Conservation (phyloP, 2,329 filamentous ascomycete genomes). For the Penicillium sclerotigenum region DNA sequence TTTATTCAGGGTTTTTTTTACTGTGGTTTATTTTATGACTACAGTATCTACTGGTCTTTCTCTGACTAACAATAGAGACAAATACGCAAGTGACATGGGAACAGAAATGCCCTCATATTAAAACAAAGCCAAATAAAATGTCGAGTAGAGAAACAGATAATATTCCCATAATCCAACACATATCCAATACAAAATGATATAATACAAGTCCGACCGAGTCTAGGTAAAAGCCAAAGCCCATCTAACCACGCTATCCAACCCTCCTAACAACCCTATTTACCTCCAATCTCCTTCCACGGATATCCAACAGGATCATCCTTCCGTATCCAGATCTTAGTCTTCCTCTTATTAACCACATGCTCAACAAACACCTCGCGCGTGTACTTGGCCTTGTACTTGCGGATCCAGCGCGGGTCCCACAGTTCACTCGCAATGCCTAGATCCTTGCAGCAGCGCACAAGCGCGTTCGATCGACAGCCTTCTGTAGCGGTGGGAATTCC, state of each 20-base stretch:
- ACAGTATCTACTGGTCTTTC: neutral
- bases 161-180: neutral
- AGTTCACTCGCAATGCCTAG: constrained; percentile 90
- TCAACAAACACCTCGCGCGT: constrained; percentile 85
- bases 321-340: constrained; percentile 78
- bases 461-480: constrained; percentile 94
- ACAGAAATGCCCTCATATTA: no score
- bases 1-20: neutral
- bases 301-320: constrained; percentile 74
- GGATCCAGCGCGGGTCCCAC: constrained; percentile 92
- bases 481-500: constrained; percentile 91
- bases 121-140: no score
- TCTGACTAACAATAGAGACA: neutral
- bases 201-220: neutral
- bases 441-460: constrained; percentile 99
- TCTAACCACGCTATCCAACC: neutral
- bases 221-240: neutral
- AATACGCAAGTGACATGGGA: neutral
- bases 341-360: constrained; percentile 81
- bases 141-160: neutral
- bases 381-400: constrained; percentile 71
- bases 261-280: constrained; percentile 16
- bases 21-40: no score
- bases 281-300: constrained; percentile 55
- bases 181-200: neutral